phyloP scores from a whole-genome alignment of 2,329 filamentous ascomycete genomes.

The Thielaviopsis punctulata region DNA sequence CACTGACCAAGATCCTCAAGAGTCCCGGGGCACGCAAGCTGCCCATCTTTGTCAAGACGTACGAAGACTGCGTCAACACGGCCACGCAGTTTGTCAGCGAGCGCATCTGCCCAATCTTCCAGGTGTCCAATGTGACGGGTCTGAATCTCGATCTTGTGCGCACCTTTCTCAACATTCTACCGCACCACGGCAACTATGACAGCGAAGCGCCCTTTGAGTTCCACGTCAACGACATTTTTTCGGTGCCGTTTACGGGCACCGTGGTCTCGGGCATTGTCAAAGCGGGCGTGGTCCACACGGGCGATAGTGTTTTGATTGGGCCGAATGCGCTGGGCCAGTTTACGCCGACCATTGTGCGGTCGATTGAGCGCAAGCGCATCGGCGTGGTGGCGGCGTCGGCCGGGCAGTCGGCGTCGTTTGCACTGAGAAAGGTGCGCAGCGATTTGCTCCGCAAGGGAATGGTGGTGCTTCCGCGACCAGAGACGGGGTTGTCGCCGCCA shows the following conservation, averaged over 20 bases:
- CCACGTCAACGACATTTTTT: slow-evolving; percentile 93
- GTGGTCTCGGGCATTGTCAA: slow-evolving; percentile 92
- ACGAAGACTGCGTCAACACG: slow-evolving; percentile 84
- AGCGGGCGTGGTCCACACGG: slow-evolving; percentile 68
- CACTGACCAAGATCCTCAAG: slow-evolving; percentile 84
- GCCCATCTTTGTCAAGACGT: slow-evolving; percentile 83
- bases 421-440: slow-evolving; percentile 67
- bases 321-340: slow-evolving; percentile 87
- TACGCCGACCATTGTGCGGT: slow-evolving; percentile 67
- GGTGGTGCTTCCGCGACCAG: slow-evolving; percentile 78
- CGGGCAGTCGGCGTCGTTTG: slow-evolving; percentile 84
- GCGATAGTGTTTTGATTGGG: slow-evolving; percentile 77
- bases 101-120: slow-evolving; percentile 91
- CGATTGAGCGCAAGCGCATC: slow-evolving; percentile 89
- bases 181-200: slow-evolving; percentile 87
- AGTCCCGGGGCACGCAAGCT: slow-evolving; percentile 89
- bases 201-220: slow-evolving; percentile 81
- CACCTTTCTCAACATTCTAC: slow-evolving; percentile 85
- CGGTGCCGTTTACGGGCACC: slow-evolving; percentile 89
- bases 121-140: slow-evolving; percentile 94
- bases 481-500: slow-evolving; percentile 44
- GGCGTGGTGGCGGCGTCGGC: slow-evolving; percentile 74
- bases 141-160: slow-evolving; percentile 79
- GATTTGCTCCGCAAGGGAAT: slow-evolving; percentile 96
- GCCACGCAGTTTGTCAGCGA: slow-evolving; percentile 91